Evolutionary conservation across 352 stramenopile genomes (phyloP), one percentile per base, ranked within the genome.

Genomic region (Pythium phragmitis): DNA sequence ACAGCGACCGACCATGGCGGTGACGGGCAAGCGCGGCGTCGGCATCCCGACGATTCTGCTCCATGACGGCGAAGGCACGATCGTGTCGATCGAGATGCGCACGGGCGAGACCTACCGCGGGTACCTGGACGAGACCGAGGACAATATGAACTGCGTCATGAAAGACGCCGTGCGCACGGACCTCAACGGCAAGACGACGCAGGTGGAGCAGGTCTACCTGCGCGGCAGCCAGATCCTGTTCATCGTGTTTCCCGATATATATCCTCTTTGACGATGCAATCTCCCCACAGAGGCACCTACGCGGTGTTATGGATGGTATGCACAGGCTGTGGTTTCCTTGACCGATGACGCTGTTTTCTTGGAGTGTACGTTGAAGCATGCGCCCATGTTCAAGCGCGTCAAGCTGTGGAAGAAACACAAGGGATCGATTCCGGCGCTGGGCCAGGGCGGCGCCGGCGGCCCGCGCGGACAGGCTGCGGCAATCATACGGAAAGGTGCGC

Each of bases 101-200:
- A 88, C 76, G 14, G 87, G 87, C 37, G 87, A 96, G 72, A 88
- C 82, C 56, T 96, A 94, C 69, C 85, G 87, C 30, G 87, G 87
- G 0, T 87, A 86, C 69, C 69, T 96, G 56, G 83, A 93, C 72
- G 87, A 96, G 74, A 91, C 83, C 9, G 87, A 96, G 67, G 87
- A 96, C 75, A 96, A 93, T 74, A 96, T 96, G 87, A 96, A 96
- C 73, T 96, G 87, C 76, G 71, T 92, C 68, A 77, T 96, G 69
- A 94, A 88, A 57, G 87, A 96, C 66, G 87, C 80, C n/a, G 85
- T 91, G 51, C 80, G 80, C 65, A 96, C 84, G 11, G 80, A 93
- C 60, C 73, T 90, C 58, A 82, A 92, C 56, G 87, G 87, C 75
- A 92, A 89, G 62, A 91, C 78, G 19, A 82, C 78, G 23, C 77